Percentiles rank a stretch among this genome's conserved stretches.
Evolutionary conservation across 768 basidiomycete genomes (phyloP).

Genomic region (Pleurotus platypus): DNA sequence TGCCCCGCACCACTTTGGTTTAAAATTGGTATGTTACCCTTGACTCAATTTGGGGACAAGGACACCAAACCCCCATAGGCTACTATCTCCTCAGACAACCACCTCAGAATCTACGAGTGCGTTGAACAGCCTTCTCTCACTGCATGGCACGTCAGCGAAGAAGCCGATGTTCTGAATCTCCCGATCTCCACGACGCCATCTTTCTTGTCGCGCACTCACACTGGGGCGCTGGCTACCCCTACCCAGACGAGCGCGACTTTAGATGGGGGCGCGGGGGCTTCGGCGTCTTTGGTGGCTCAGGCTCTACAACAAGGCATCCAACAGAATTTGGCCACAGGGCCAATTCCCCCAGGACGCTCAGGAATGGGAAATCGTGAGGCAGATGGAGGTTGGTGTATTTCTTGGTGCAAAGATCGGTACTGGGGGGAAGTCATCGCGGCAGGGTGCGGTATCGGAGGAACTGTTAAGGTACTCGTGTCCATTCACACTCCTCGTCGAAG

Average conservation of each 20-base stretch:
- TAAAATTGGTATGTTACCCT: constrained; percentile 67
- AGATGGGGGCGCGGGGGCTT: constrained; percentile 42
- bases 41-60: background rate
- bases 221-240: constrained; percentile 64
- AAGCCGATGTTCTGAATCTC: constrained; percentile 67
- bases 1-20: constrained; percentile 79
- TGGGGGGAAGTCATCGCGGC: constrained; percentile 92
- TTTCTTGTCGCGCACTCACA: constrained; percentile 44
- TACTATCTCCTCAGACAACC: constrained; percentile 82
- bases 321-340: constrained; percentile 18
- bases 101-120: constrained; percentile 88
- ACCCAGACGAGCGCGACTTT: constrained; percentile 58
- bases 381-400: constrained; percentile 51
- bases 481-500: background rate
- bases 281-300: constrained; percentile 57
- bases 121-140: constrained; percentile 69
- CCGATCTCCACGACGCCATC: constrained; percentile 39
- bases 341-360: constrained; percentile 9
- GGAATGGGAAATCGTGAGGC: constrained; percentile 14
- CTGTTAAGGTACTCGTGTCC: constrained; percentile 61
- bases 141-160: constrained; percentile 74
- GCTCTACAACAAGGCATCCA: constrained; percentile 54
- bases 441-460: constrained; percentile 65
- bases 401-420: constrained; percentile 95
- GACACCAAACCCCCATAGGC: constrained; percentile 47